These are phyloP conservation scores for Recurvomyces mirabilis DNA, from an alignment of 495 filamentous ascomycete species.

Conservation along the genomic window DNA sequence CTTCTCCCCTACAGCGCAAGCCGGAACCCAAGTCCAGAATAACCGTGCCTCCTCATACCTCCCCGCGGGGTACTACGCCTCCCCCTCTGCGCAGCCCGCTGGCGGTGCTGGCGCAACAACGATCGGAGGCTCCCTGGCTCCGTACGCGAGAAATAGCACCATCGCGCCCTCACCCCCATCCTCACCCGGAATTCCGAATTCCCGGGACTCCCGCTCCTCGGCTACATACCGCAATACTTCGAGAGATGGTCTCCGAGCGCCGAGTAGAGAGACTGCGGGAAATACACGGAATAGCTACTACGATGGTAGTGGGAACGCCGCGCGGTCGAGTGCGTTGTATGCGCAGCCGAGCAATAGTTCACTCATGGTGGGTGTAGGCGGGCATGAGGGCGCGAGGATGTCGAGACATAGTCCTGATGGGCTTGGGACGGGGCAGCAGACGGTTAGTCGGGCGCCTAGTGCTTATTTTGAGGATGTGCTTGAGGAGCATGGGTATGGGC, in stretches of 20 bases:
- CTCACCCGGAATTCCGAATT: conserved; percentile 68
- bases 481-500: conserved; percentile 47
- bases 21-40: conserved; percentile 20
- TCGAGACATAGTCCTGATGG: conserved; percentile 25
- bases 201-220: conserved; percentile 25
- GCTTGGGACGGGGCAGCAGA: conserved; percentile 33
- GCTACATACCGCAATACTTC: conserved; percentile 4
- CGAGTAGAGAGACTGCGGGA: conserved; percentile 1
- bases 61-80: conserved; percentile 85
- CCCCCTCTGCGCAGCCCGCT: conserved; percentile 45
- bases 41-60: conserved; percentile 59
- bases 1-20: conserved; percentile 82
- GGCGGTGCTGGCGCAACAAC: conserved; percentile 37
- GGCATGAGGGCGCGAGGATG: too few relatives aligned
- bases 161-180: conserved; percentile 25
- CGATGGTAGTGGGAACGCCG: neutral
- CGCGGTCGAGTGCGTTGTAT: conserved; percentile 3
- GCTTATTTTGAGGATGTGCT: conserved; percentile 90
- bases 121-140: conserved; percentile 41
- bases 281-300: conserved; percentile 12
- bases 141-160: conserved; percentile 41
- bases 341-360: conserved; percentile 16
- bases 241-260: conserved; percentile 4
- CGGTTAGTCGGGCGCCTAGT: conserved; percentile 76
- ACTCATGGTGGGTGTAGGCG: conserved; percentile 20